A percentile compares a stretch with the other conserved stretches of the same genome.
Conservation (phyloP, 1,284 basidiomycete species). For the Volvariella volvacea region DNA sequence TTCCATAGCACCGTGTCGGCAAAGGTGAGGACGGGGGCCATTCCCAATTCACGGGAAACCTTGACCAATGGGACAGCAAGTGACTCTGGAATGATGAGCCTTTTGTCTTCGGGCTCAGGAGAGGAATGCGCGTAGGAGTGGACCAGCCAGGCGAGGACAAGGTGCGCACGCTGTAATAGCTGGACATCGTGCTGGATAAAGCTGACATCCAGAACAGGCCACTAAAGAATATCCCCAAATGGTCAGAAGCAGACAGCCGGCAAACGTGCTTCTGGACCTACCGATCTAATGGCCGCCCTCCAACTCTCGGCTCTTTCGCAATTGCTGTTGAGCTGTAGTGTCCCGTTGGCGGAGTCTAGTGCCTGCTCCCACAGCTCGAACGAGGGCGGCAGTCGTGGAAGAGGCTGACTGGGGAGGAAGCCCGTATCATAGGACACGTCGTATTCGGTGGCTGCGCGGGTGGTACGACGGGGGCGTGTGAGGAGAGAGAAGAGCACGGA, state of each 20-base stretch:
- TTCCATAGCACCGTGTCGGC: slow-evolving; percentile 97
- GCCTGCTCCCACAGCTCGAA: slow-evolving; percentile 75
- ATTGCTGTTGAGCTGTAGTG: too few relatives aligned
- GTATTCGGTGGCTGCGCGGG: slow-evolving; percentile 39
- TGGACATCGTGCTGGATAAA: slow-evolving; percentile 48
- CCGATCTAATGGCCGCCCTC: slow-evolving; percentile 56
- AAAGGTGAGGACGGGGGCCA: slow-evolving; percentile 93
- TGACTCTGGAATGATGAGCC: slow-evolving; percentile 62
- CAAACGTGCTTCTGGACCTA: slow-evolving; percentile 37
- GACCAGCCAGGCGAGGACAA: slow-evolving; percentile 84
- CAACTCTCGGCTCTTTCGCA: slow-evolving; percentile 30
- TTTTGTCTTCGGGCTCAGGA: slow-evolving; percentile 32
- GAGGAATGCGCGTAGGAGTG: slow-evolving; percentile 88
- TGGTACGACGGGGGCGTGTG: slow-evolving; percentile 18
- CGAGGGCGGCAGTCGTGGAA: slow-evolving; percentile 48
- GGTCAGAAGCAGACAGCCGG: slow-evolving; percentile 10
- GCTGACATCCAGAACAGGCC: slow-evolving; percentile 59
- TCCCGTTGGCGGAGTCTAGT: slow-evolving; percentile 18
- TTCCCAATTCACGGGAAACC: slow-evolving; percentile 72
- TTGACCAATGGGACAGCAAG: slow-evolving; percentile 77
- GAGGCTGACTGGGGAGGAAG: slow-evolving; percentile 75
- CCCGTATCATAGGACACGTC: slow-evolving; percentile 79
- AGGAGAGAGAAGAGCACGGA: slow-evolving; percentile 30
- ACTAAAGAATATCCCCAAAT: slow-evolving; percentile 33
- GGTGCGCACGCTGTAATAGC: slow-evolving; percentile 76